Conservation (phyloP, 331 rosid species). For the Stylosanthes scabra region DNA sequence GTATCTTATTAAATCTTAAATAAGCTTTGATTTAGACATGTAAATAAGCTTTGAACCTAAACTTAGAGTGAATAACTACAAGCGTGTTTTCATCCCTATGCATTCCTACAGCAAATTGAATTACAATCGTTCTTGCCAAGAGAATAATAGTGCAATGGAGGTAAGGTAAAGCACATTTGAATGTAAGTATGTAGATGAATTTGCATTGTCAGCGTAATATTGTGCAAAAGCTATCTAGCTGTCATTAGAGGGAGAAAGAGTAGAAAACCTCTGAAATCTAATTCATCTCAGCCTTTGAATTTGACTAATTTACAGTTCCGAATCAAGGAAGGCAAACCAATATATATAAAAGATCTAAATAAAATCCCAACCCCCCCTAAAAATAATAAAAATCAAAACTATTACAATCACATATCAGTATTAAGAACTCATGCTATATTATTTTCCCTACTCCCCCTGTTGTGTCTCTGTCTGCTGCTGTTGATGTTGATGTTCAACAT, state of each 20-base stretch:
- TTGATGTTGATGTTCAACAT: constrained; percentile 6
- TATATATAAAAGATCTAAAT: neutral
- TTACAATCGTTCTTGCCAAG: too few relatives aligned
- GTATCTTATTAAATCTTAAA: too few relatives aligned
- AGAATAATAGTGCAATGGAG: too few relatives aligned
- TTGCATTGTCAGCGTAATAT: neutral
- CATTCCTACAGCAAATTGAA: too few relatives aligned
- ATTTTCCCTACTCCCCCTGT: constrained; percentile 19
- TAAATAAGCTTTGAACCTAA: too few relatives aligned
- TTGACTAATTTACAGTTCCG: constrained; percentile 53
- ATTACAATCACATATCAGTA: too few relatives aligned
- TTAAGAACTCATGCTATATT: neutral
- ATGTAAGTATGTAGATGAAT: neutral
- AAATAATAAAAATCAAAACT: neutral
- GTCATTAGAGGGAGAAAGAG: constrained; percentile 27
- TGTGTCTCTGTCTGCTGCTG: neutral
- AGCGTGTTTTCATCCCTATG: too few relatives aligned
- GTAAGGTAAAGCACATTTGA: too few relatives aligned
- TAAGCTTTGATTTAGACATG: too few relatives aligned
- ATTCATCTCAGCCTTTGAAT: constrained; percentile 37
- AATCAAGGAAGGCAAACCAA: constrained; percentile 32
- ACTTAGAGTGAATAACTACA: too few relatives aligned
- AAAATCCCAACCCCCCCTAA: too few relatives aligned
- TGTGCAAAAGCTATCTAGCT: constrained; percentile 8
- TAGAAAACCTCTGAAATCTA: constrained; percentile 21